Evolutionary conservation across 306 rosid genomes (phyloP), one percentile per base, ranked within the genome.

Genomic region (Quercus robur): DNA sequence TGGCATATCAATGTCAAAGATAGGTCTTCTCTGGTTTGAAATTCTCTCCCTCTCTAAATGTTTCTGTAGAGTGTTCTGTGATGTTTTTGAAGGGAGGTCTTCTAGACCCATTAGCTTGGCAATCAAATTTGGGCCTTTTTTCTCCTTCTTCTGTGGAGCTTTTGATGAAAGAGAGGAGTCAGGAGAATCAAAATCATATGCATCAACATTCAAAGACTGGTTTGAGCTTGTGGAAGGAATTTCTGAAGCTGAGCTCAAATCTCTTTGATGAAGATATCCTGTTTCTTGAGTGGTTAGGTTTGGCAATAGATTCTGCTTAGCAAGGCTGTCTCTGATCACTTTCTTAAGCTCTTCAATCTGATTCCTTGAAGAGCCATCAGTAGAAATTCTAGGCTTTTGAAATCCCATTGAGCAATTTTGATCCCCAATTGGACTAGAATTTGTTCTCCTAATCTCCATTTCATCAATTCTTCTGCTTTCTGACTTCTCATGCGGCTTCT

Each of bases 61-160:
- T 78, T 85, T 90, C 75, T 80, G 87, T 15, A 58, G 70, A 58
- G 82, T 67, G 31, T 80, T 38, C 72, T 80, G 87, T 66, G 82
- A 71, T 82, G 89, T 63, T 69, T 84, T 86, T 66, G 83, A 67
- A 10, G 97, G 82, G 58, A 72, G 79, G 71, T 86, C 91, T 87
- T 90, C 97, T 26, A 96, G 75, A 61, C 98, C 98, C 99, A 96
- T 93, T 70, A 96, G 87, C 93, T 84, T 96, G 69, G 98, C 97
- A 75, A 93, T 89, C 80, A 96, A 79, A 80, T 82, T 91, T 26
- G 88, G 80, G 26, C 92, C 86, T 81, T 84, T 86, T 55, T 79
- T 82, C 79, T 72, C 80, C 79, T 72, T 84, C 61, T 61, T 73
- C 83, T 76, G 86, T 2, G 83, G 57, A 85, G 78, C 70, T 54